Evolutionary conservation across 768 basidiomycete species (phyloP).

Genomic region (Lenzites betulinus): DNA sequence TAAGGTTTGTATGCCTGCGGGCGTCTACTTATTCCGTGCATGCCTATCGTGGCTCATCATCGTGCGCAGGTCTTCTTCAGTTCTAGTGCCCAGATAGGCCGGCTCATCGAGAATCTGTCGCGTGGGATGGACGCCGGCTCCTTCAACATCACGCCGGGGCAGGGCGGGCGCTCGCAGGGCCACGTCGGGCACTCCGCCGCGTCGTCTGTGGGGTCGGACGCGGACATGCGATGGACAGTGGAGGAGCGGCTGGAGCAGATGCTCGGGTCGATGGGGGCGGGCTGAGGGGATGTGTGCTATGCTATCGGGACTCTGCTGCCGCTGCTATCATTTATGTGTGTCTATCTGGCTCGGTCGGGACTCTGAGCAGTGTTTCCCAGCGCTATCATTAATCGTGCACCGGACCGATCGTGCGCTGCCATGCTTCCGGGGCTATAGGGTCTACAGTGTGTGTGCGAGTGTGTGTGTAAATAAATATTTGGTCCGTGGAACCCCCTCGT

Average conservation of each 20-base stretch:
- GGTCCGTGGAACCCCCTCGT: constrained; percentile 12
- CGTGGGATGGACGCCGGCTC: constrained; percentile 81
- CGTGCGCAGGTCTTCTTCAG: constrained; percentile 67
- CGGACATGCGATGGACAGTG: constrained; percentile 66
- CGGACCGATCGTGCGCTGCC: constrained; percentile 5
- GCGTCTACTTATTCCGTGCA: background rate
- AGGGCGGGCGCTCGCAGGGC: constrained; percentile 28
- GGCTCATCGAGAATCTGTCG: constrained; percentile 80
- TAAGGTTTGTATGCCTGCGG: constrained; percentile 54
- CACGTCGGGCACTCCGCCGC: constrained; percentile 51
- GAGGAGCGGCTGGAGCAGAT: constrained; percentile 79
- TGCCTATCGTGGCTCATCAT: constrained; percentile 14
- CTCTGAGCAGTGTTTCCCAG: background rate
- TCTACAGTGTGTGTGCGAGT: background rate
- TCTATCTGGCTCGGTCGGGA: background rate
- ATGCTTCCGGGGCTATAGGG: background rate
- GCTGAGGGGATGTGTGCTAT: constrained; percentile 22
- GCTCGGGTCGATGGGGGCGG: constrained; percentile 46
- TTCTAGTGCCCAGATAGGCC: constrained; percentile 76
- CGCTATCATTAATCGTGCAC: constrained; percentile 12
- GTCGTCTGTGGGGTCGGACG: constrained; percentile 61
- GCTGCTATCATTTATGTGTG: constrained; percentile 18
- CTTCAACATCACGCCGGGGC: constrained; percentile 68
- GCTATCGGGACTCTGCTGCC: constrained; percentile 12
- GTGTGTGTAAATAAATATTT: constrained; percentile 14